Evolutionary conservation across 352 stramenopile genomes (phyloP), one percentile per base, ranked within the genome.

Genomic region (Globisporangium emineosum): DNA sequence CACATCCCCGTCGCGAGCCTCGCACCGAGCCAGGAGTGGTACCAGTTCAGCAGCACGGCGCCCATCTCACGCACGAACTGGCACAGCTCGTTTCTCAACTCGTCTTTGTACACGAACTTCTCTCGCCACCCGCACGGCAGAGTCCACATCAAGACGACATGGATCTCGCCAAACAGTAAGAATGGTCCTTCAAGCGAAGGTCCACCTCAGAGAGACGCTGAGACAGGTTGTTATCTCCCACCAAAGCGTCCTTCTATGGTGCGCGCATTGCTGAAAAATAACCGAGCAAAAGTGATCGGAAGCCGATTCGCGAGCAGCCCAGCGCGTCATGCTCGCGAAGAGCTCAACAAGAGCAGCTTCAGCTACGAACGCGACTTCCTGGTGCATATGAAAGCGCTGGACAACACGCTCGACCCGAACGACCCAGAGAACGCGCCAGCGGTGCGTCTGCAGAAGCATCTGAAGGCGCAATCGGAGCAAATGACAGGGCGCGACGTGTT

Each of bases 311-410:
- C 30, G 4, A 54, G 32, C 8, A 40, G 30, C 9, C n/a, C 37
- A 10, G 25, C 23, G 12, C 40, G 40, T 12, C 23, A 50, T 23
- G 43, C 13, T 0, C 68, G 73, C 0, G 66, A 69, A 13, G 68
- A 79, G 30, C 55, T 54, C n/a, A 56, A 64, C 19, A 50, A 67
- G 33, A 65, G 69, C 6, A 60, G 57, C 4, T 88, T 88, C 65
- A 83, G 64, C 55, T 87, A 81, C 59, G 82, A 91, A 27, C 70
- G 64, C 50, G 81, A 89, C 57, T 92, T 90, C 43, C 71, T 92
- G 43, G 71, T 79, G 9, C 73, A 81, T 52, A 63, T 90, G 29
- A 63, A 69, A 1, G 66, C 73, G 0, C 66, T 79, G 27, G 43
- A 75, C n/a, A 40, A 66, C 2, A 17, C 30, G 2, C 54, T 96